Conservation (phyloP, 2,329 filamentous ascomycete genomes). For the Thielaviopsis cerberus region DNA sequence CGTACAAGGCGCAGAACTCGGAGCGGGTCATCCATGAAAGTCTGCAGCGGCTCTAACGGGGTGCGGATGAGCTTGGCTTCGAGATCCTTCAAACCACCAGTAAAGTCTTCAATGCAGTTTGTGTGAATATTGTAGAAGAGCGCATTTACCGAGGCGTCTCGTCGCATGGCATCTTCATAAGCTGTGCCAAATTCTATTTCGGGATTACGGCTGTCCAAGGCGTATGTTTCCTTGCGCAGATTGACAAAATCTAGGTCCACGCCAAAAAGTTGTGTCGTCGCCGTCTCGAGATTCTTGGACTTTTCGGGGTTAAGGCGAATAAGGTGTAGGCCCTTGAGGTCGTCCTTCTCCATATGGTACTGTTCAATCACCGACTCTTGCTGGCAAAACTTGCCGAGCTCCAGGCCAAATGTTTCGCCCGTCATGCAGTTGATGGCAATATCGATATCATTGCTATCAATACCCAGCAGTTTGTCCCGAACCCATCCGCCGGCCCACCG, state of each 20-base stretch:
- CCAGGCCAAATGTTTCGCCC: conserved; percentile 53
- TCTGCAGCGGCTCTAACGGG: conserved; percentile 72
- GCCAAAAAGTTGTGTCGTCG: conserved; percentile 67
- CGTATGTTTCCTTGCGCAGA: conserved; percentile 76
- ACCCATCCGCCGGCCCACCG: conserved; percentile 81
- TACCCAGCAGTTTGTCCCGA: conserved; percentile 59
- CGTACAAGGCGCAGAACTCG: conserved; percentile 72
- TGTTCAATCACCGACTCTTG: conserved; percentile 39
- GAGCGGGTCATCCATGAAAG: conserved; percentile 84
- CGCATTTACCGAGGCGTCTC: conserved; percentile 87
- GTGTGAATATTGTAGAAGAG: conserved; percentile 89
- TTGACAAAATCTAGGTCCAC: conserved; percentile 91
- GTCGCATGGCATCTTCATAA: conserved; percentile 69
- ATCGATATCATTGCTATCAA: conserved; percentile 63
- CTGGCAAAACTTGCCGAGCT: conserved; percentile 50
- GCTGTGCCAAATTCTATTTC: conserved; percentile 87
- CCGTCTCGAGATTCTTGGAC: conserved; percentile 87
- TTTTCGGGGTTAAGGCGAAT: conserved; percentile 87
- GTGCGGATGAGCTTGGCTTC: conserved; percentile 55
- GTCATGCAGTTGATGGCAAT: conserved; percentile 76
- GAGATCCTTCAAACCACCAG: conserved; percentile 62
- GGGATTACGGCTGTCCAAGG: conserved; percentile 74
- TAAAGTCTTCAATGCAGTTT: conserved; percentile 66
- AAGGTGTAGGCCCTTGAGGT: conserved; percentile 63
- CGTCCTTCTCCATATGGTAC: conserved; percentile 37